Evolutionary conservation across 805 yeast species (phyloP).

Genomic region (Nakazawaea ernobii): DNA sequence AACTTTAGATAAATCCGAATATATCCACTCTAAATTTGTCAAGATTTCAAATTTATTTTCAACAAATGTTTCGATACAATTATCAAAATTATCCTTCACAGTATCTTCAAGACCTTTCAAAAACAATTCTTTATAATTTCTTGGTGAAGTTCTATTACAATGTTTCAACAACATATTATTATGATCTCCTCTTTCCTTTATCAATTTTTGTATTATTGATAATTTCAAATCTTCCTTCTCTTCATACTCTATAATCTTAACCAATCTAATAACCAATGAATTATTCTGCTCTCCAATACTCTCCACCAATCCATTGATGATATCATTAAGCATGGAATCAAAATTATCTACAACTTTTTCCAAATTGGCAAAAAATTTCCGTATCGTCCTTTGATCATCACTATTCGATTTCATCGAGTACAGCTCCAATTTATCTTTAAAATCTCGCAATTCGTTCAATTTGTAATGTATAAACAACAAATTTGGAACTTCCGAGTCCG

Average conservation of each 20-base stretch:
- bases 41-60: constrained; percentile 47
- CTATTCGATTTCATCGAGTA: constrained; percentile 39
- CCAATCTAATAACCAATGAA: constrained; percentile 62
- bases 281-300: constrained; percentile 62
- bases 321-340: constrained; percentile 55
- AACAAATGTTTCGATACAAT: constrained; percentile 51
- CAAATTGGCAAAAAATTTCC: constrained; percentile 41
- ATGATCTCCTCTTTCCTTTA: constrained; percentile 14
- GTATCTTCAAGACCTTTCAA: constrained; percentile 52
- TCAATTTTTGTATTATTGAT: constrained; percentile 21
- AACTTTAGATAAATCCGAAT: constrained; percentile 69
- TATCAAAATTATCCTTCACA: constrained; percentile 60
- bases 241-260: constrained; percentile 77
- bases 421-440: constrained; percentile 66
- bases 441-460: constrained; percentile 67
- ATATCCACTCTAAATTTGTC: constrained; percentile 76
- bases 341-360: constrained; percentile 48
- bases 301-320: constrained; percentile 69
- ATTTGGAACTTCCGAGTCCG: constrained; percentile 44
- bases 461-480: constrained; percentile 64
- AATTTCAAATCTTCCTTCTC: constrained; percentile 67
- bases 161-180: constrained; percentile 24
- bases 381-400: constrained; percentile 66
- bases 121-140: constrained; percentile 62
- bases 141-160: constrained; percentile 36